Evolutionary conservation across 768 basidiomycete species (phyloP).

Genomic region (Lentinula edodes): DNA sequence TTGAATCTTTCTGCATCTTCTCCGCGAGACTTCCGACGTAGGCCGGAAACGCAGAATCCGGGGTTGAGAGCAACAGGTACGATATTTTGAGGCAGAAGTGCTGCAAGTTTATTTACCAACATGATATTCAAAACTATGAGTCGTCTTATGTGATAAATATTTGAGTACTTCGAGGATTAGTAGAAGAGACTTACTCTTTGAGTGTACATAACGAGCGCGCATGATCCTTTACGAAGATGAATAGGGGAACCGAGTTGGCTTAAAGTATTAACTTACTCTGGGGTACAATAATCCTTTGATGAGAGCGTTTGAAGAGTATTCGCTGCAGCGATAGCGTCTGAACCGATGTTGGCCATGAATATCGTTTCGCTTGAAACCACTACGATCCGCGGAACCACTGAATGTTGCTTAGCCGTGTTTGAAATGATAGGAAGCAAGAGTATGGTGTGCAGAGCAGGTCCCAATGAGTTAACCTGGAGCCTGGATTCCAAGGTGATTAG

Average conservation of each 20-base stretch:
- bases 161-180: no score
- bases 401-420: constrained; percentile 17
- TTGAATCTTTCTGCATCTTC: background rate
- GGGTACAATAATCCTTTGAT: constrained; percentile 14
- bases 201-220: constrained; percentile 14
- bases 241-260: background rate
- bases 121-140: constrained; percentile 23
- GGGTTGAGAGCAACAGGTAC: constrained; percentile 19
- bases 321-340: constrained; percentile 15
- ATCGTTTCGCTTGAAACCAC: constrained; percentile 25
- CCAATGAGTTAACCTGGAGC: constrained; percentile 30
- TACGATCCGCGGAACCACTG: constrained; percentile 18
- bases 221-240: constrained; percentile 11
- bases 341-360: constrained; percentile 11
- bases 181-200: constrained; percentile 19
- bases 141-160: no score
- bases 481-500: constrained; percentile 9
- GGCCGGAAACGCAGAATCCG: constrained; percentile 23
- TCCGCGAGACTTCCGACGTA: constrained; percentile 10
- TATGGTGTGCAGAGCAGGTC: constrained; percentile 24
- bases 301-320: constrained; percentile 21
- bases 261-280: constrained; percentile 11
- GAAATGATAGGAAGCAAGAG: constrained; percentile 25
- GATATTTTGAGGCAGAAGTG: constrained; percentile 13
- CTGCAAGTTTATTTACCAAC: constrained; percentile 22